Conservation (phyloP, 768 basidiomycete species). For the Mycena amicta region DNA sequence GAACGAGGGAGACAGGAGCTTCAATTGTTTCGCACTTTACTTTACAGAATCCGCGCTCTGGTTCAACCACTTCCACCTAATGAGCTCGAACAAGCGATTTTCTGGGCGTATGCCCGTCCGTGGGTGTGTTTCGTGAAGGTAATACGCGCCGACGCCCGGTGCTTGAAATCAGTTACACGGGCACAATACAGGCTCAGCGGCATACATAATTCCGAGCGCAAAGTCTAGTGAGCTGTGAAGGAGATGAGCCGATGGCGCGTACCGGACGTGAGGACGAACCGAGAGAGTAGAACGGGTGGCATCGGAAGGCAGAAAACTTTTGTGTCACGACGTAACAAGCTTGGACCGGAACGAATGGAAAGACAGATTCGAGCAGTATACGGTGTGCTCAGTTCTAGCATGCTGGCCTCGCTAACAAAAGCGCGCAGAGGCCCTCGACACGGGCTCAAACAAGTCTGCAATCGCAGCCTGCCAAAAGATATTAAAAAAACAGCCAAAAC, state of each 20-base stretch:
- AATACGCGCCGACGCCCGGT: slow-evolving; percentile 79
- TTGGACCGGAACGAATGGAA: slow-evolving; percentile 49
- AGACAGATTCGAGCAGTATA: slow-evolving; percentile 87
- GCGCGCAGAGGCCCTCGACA: slow-evolving; percentile 79
- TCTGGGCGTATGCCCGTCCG: slow-evolving; percentile 64
- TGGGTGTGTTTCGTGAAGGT: slow-evolving; percentile 80
- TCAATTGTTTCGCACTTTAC: slow-evolving; percentile 34
- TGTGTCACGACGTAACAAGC: not conserved
- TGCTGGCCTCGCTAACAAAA: slow-evolving; percentile 4
- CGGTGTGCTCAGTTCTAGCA: slow-evolving; percentile 46
- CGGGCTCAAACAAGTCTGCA: slow-evolving; percentile 84
- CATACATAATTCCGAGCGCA: slow-evolving; percentile 63
- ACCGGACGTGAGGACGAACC: slow-evolving; percentile 36
- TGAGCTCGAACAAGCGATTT: slow-evolving; percentile 54
- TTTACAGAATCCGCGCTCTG: no score
- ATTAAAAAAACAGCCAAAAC: slow-evolving; percentile 82
- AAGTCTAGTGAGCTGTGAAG: slow-evolving; percentile 64
- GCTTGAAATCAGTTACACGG: no score
- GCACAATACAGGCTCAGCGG: no score
- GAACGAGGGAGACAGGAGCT: no score
- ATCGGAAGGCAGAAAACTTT: slow-evolving; percentile 16
- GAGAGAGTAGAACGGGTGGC: slow-evolving; percentile 54
- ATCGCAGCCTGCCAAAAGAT: slow-evolving; percentile 85
- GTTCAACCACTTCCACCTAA: slow-evolving; percentile 70
- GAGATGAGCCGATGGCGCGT: slow-evolving; percentile 8